Evolutionary conservation across 306 rosid genomes (phyloP), one percentile per base, ranked within the genome.

Genomic region (Gynostemma pentaphyllum): DNA sequence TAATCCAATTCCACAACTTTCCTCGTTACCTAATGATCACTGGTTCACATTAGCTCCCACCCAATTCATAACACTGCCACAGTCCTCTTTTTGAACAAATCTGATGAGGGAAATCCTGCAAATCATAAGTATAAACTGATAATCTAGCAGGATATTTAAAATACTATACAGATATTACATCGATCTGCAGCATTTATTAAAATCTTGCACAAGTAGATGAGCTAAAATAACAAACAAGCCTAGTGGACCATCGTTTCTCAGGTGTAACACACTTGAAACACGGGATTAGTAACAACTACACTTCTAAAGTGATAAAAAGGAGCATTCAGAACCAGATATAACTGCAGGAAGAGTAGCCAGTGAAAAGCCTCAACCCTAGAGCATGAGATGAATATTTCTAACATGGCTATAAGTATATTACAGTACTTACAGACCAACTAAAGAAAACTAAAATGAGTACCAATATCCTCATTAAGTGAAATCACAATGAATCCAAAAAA

Each of bases 31-130:
- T 29, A 54, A 34, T 16, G 15, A 39, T 39, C 14, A 10, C 44
- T 39, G 44, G 44, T 7, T 39, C 44, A 39, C 11, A 39, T 39
- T 8, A 39, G 44, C 44, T 27, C 0, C 50, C 50, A 45, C 22
- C 1, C 7, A 6, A 18, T n/a, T n/a, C n/a, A n/a, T 18, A n/a
- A 5, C 61, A 12, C 40, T 51, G 7, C 34, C 73, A 73, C 30
- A 55, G 64, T 73, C 71, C 78, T 70, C 61, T 60, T 77, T 66
- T 61, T 50, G 29, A 72, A 48, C 59, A 36, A 67, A 45, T 65
- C 50, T 52, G 75, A 47, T n/a, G n/a, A 49, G 18, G 49, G 45
- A 50, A 50, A 26, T 40, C 85, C 85, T 84, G 83, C 85, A 84
- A 70, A 81, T 72, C 70, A 60, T 66, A 62, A 68, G 50, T 69